These are phyloP conservation scores for Xylariaceae sp. DNA, from an alignment of 2,329 filamentous ascomycete species.

Conservation along the genomic window DNA sequence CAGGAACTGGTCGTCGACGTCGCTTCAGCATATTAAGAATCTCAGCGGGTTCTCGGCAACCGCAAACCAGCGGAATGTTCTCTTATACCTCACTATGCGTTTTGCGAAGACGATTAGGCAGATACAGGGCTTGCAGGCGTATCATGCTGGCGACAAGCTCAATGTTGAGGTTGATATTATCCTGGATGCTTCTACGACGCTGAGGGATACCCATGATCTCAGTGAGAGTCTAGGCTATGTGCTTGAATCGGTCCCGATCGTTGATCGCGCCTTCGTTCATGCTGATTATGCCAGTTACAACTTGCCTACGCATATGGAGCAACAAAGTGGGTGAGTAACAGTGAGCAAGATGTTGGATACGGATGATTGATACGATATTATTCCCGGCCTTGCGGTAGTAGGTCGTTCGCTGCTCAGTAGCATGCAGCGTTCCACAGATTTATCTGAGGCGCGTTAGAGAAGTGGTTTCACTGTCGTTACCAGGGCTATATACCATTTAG, in stretches of 20 bases:
- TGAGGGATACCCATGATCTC: conserved; percentile 79
- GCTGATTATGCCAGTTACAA: conserved; percentile 62
- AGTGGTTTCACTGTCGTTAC: no score
- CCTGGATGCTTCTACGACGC: conserved; percentile 67
- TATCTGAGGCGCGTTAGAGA: no score
- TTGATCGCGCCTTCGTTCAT: conserved; percentile 69
- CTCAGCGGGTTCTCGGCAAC: conserved; percentile 74
- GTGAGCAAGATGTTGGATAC: no score
- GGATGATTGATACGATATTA: no score
- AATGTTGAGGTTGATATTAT: conserved; percentile 83
- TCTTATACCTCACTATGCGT: conserved; percentile 89
- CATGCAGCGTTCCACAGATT: no score
- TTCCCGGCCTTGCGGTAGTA: no score
- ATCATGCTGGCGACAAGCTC: conserved; percentile 80
- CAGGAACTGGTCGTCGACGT: conserved; percentile 71
- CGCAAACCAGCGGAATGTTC: conserved; percentile 75
- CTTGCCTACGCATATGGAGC: conserved; percentile 56
- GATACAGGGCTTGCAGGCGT: conserved; percentile 81
- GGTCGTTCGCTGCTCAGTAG: no score
- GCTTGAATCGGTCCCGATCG: conserved; percentile 76
- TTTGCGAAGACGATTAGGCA: conserved; percentile 84
- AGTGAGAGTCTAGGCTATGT: conserved; percentile 68
- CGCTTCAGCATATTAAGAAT: conserved; percentile 73
- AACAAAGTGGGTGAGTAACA: conserved; percentile 25
- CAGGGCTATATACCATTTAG: no score